phyloP scores from a whole-genome alignment of 352 stramenopile genomes.

The Pythium folliculosum region DNA sequence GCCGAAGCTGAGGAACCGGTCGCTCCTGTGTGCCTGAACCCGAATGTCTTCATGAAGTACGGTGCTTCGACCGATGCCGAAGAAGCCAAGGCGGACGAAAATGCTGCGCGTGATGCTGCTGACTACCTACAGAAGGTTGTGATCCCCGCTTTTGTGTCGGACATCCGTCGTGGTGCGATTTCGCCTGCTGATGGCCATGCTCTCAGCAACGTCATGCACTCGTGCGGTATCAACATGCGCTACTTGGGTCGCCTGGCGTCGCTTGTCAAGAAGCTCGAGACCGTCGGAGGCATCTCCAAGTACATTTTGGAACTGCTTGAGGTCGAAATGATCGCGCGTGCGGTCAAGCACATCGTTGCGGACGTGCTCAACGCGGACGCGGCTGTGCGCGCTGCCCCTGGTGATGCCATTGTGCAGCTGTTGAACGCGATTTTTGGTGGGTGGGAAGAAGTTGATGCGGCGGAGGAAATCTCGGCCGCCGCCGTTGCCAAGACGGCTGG shows the following conservation, averaged over 20 bases:
- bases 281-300: conserved; percentile 84
- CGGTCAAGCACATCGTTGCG: conserved; percentile 85
- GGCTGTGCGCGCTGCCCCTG: conserved; percentile 63
- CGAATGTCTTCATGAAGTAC: conserved; percentile 91
- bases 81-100: conserved; percentile 70
- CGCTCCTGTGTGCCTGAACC: conserved; percentile 72
- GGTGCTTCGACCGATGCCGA: conserved; percentile 69
- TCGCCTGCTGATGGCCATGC: conserved; percentile 87
- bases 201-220: conserved; percentile 94
- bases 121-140: conserved; percentile 88
- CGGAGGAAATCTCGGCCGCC: conserved; percentile 15
- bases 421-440: conserved; percentile 85
- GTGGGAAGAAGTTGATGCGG: conserved; percentile 26
- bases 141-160: conserved; percentile 80
- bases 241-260: conserved; percentile 93
- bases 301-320: conserved; percentile 95
- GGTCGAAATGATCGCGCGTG: conserved; percentile 95
- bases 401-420: conserved; percentile 74
- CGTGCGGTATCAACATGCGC: conserved; percentile 96
- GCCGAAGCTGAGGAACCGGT: conserved; percentile 54
- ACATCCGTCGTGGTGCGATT: conserved; percentile 83
- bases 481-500: conserved; percentile 22
- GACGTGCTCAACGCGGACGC: conserved; percentile 70
- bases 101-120: conserved; percentile 65
- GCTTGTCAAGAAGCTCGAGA: conserved; percentile 89